phyloP scores from a whole-genome alignment of 2,329 filamentous ascomycete species.

The Stachybotrys echinatus region DNA sequence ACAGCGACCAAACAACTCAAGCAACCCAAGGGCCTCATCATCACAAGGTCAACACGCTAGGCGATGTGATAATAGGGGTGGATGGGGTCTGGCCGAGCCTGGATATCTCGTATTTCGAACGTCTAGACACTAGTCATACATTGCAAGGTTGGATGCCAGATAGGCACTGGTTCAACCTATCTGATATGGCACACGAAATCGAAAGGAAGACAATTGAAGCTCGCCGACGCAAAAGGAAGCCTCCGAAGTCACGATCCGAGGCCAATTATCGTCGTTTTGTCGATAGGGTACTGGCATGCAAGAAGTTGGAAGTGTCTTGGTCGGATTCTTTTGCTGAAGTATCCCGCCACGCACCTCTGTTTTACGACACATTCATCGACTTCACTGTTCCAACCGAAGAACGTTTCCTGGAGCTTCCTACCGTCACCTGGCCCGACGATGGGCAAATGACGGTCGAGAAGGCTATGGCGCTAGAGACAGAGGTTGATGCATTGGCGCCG shows the following conservation, averaged over 20 bases:
- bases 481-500: background rate
- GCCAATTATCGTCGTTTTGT: constrained; percentile 13
- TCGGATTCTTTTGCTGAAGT: constrained; percentile 16
- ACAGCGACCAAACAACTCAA: no score
- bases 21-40: background rate
- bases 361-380: constrained; percentile 25
- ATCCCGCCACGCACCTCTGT: constrained; percentile 16
- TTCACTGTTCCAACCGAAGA: constrained; percentile 11
- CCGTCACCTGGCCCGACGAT: constrained; percentile 18
- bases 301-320: constrained; percentile 40
- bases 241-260: constrained; percentile 2
- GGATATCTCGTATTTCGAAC: constrained; percentile 27
- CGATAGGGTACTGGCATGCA: constrained; percentile 30
- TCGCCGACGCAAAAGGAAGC: constrained; percentile 8
- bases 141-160: constrained; percentile 40
- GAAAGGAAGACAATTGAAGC: constrained; percentile 15
- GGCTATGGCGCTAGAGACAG: background rate
- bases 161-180: constrained; percentile 27
- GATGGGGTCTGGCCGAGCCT: constrained; percentile 26
- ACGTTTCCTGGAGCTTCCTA: constrained; percentile 1
- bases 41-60: background rate
- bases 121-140: constrained; percentile 31
- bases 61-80: constrained; percentile 11
- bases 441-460: constrained; percentile 16
- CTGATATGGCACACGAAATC: constrained; percentile 19